Conservation (phyloP, 139 green algal genomes). For the Chloropicon primus region DNA sequence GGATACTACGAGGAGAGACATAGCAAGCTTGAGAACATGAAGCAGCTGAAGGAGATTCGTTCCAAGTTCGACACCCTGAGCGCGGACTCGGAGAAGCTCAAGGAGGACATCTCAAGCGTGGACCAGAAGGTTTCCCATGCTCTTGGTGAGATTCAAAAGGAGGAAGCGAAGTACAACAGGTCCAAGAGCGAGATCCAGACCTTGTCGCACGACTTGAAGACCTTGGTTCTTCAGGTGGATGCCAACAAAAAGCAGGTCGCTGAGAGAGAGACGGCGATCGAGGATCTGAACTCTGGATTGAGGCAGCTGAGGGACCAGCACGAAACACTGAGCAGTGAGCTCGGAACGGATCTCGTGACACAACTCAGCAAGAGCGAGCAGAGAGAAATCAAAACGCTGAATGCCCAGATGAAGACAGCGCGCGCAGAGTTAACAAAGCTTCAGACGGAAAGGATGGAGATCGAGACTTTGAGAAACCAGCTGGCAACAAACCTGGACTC, state of each 20-base stretch:
- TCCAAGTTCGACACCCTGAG: background rate
- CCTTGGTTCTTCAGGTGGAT: conserved; percentile 16
- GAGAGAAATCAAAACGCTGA: conserved; percentile 37
- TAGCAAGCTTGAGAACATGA: conserved; percentile 36
- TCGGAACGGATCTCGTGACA: conserved; percentile 39
- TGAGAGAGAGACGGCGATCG: conserved; percentile 1
- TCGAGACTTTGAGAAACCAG: conserved; percentile 18
- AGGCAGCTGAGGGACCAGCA: conserved; percentile 22
- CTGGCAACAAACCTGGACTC: conserved; percentile 27
- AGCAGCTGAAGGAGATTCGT: conserved; percentile 17
- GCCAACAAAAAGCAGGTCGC: conserved; percentile 1
- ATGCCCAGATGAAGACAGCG: conserved; percentile 17
- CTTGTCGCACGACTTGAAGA: conserved; percentile 11
- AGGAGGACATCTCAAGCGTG: conserved; percentile 24
- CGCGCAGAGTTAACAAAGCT: background rate
- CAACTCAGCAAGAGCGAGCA: conserved; percentile 47
- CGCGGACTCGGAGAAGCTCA: conserved; percentile 14
- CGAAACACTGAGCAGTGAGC: conserved; percentile 26
- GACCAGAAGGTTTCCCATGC: background rate
- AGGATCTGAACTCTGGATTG: background rate
- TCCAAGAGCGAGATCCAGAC: background rate
- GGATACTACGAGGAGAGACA: conserved; percentile 50
- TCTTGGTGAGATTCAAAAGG: conserved; percentile 36
- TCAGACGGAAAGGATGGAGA: conserved; percentile 20
- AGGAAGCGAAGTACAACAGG: conserved; percentile 25